Percentiles rank a stretch among this genome's conserved stretches.
Evolutionary conservation across 805 yeast genomes (phyloP).

Genomic region (Saturnispora halmiae): DNA sequence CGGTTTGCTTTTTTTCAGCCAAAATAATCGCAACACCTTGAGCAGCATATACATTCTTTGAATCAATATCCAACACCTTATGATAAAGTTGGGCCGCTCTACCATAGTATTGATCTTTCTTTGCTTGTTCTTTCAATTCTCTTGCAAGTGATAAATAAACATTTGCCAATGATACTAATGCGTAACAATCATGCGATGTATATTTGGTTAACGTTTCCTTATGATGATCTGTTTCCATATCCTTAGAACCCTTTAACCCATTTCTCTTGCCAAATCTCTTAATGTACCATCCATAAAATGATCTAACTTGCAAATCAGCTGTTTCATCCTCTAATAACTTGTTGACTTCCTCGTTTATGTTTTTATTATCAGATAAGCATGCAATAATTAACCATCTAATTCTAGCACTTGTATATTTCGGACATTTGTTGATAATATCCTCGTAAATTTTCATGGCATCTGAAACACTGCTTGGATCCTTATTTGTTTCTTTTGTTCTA

Average conservation of each 20-base stretch:
- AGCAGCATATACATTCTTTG: conserved; percentile 87
- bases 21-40: conserved; percentile 93
- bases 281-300: conserved; percentile 88
- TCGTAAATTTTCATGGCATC: conserved; percentile 39
- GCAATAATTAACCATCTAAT: conserved; percentile 60
- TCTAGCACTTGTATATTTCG: conserved; percentile 67
- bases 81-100: conserved; percentile 90
- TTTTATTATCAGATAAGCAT: conserved; percentile 40
- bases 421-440: conserved; percentile 47
- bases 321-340: conserved; percentile 44
- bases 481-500: conserved; percentile 41
- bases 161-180: conserved; percentile 84
- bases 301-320: conserved; percentile 70
- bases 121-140: conserved; percentile 53
- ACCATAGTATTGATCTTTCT: conserved; percentile 62
- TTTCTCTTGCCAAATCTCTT: conserved; percentile 49
- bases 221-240: conserved; percentile 67
- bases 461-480: conserved; percentile 21
- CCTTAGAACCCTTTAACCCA: conserved; percentile 38
- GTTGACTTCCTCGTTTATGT: conserved; percentile 46
- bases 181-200: conserved; percentile 84
- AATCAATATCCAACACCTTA: conserved; percentile 78
- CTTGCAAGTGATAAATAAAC: conserved; percentile 76
- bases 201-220: conserved; percentile 74
- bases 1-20: conserved; percentile 71